phyloP scores from a whole-genome alignment of 305 asterid species.

The Plantago lanceolata region DNA sequence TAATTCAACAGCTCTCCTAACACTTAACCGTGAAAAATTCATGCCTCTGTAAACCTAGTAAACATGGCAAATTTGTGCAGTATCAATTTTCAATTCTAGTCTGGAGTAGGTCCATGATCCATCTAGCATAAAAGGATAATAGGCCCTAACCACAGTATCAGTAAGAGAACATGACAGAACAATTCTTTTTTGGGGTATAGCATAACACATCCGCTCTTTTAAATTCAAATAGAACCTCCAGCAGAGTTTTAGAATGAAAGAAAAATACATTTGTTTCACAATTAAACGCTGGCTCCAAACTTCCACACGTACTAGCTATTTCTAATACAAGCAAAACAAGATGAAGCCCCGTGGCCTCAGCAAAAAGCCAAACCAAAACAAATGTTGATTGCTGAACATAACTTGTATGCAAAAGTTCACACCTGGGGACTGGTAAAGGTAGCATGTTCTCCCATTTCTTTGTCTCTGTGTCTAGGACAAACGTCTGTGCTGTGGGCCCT shows the following conservation, averaged over 20 bases:
- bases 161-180: no score
- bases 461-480: conserved; percentile 70
- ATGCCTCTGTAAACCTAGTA: background rate
- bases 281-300: background rate
- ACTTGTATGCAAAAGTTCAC: conserved; percentile 6
- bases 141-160: no score
- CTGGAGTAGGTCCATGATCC: background rate
- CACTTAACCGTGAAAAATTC: background rate
- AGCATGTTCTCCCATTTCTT: conserved; percentile 68
- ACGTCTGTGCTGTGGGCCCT: conserved; percentile 82
- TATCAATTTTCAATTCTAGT: background rate
- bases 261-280: background rate
- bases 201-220: background rate
- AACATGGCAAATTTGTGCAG: background rate
- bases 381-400: background rate
- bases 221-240: background rate
- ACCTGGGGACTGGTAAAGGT: conserved; percentile 90
- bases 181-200: background rate
- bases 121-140: background rate
- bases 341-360: background rate
- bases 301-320: no score
- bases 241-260: background rate
- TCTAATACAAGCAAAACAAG: background rate
- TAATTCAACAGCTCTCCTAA: conserved; percentile 1
- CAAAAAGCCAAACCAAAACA: background rate